Conservation (phyloP, 257 asterid genomes). For the Avicennia marina region DNA sequence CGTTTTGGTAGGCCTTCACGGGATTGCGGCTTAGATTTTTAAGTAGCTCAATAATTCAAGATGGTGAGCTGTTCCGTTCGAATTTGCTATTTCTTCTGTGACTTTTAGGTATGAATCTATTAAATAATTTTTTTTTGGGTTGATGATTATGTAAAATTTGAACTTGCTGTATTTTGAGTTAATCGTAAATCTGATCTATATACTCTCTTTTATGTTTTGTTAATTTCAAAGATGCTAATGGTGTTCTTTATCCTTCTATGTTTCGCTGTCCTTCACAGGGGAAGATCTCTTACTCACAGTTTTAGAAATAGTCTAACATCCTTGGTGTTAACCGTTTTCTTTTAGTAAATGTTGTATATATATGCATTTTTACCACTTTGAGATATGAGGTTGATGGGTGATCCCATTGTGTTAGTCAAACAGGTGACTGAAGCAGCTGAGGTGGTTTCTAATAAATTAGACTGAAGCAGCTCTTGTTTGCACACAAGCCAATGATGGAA, state of each 20-base stretch:
- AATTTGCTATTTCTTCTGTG: conserved; percentile 22
- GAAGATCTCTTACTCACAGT: conserved; percentile 4
- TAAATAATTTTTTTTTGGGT: conserved; percentile 6
- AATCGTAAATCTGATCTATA: conserved; percentile 7
- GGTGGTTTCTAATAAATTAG: conserved; percentile 10
- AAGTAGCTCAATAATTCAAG: conserved; percentile 12
- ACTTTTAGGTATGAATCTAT: conserved; percentile 35
- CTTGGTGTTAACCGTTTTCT: background rate
- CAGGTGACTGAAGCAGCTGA: conserved; percentile 16
- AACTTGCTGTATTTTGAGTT: conserved; percentile 11
- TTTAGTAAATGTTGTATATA: background rate
- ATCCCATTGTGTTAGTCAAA: conserved; percentile 14
- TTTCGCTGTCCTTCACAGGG: background rate
- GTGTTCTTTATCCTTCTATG: background rate
- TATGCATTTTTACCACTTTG: background rate
- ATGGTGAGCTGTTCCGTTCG: conserved; percentile 35
- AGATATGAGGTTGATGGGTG: conserved; percentile 4
- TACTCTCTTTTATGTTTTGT: background rate
- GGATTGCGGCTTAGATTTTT: conserved; percentile 20
- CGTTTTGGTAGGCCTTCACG: conserved; percentile 20
- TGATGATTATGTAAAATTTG: background rate
- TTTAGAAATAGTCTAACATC: background rate
- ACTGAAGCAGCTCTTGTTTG: conserved; percentile 6
- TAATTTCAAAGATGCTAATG: background rate
- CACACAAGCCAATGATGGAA: conserved; percentile 26